A percentile compares a stretch with the other conserved stretches of the same genome.
Conservation (phyloP, 371 early-diverging fungal genomes). For the Lichtheimia ramosa region DNA sequence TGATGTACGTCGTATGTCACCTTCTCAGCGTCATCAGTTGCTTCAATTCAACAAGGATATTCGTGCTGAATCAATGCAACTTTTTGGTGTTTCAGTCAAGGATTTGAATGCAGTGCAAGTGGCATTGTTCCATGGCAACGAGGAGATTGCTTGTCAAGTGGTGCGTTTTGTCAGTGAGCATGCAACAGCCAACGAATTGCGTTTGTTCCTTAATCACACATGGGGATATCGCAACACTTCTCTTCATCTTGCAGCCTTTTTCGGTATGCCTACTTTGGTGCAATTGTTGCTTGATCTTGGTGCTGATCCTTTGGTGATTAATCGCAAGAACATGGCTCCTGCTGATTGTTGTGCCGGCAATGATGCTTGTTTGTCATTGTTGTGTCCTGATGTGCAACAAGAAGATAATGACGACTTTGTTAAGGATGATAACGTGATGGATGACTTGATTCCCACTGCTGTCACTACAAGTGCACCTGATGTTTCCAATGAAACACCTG, state of each 20-base stretch:
- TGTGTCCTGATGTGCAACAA: neutral
- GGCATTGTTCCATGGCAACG: conserved; percentile 14
- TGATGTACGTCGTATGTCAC: conserved; percentile 16
- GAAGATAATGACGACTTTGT: too few relatives aligned
- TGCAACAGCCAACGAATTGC: conserved; percentile 11
- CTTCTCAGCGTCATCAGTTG: conserved; percentile 23
- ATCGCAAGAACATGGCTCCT: conserved; percentile 61
- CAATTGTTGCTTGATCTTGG: conserved; percentile 60
- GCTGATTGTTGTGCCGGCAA: conserved; percentile 70
- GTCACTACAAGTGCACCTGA: too few relatives aligned
- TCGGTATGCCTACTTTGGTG: conserved; percentile 71
- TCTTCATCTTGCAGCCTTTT: conserved; percentile 70
- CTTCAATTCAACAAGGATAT: conserved; percentile 15
- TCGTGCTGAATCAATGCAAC: conserved; percentile 1
- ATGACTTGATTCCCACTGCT: too few relatives aligned
- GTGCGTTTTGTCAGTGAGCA: conserved; percentile 10
- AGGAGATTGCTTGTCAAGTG: conserved; percentile 14
- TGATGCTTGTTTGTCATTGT: neutral
- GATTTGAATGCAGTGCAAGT: conserved; percentile 24
- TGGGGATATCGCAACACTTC: conserved; percentile 73
- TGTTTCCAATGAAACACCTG: too few relatives aligned
- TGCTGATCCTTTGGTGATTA: conserved; percentile 58
- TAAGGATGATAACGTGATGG: too few relatives aligned
- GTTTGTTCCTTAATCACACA: conserved; percentile 59
- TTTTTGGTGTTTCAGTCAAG: conserved; percentile 18